Base-by-base conservation (phyloP, 1,284 basidiomycete genomes). In the Cutaneotrichosporon dermatis region DNA sequence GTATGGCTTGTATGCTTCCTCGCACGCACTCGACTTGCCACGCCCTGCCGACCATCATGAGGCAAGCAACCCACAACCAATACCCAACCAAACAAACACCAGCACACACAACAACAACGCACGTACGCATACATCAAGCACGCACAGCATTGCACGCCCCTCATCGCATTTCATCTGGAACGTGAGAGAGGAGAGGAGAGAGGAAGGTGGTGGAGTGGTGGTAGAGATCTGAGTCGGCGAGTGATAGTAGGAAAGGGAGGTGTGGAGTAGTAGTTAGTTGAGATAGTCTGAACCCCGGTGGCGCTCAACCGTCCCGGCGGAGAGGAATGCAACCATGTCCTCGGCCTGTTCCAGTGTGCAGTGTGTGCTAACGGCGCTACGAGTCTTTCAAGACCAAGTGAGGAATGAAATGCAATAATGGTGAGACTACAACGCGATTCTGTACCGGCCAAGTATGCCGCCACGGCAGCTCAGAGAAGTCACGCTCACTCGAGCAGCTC, bases 401-500 rank as follows among this genome's bases (percentile, higher is more conserved):
- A n/a, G n/a, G n/a, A n/a, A n/a, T n/a, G n/a, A n/a, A n/a, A n/a
- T n/a, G n/a, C n/a, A n/a, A n/a, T n/a, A n/a, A n/a, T n/a, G n/a
- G n/a, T n/a, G n/a, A n/a, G n/a, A n/a, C n/a, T n/a, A n/a, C n/a
- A n/a, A n/a, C n/a, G n/a, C n/a, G n/a, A n/a, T n/a, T n/a, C n/a
- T n/a, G n/a, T n/a, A n/a, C n/a, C n/a, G n/a, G n/a, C n/a, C n/a
- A n/a, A n/a, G n/a, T n/a, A n/a, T n/a, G n/a, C n/a, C n/a, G n/a
- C n/a, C n/a, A n/a, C n/a, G n/a, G n/a, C n/a, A n/a, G n/a, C n/a
- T n/a, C n/a, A n/a, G n/a, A n/a, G n/a, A n/a, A n/a, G n/a, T n/a
- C n/a, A 4, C 40, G 16, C 3, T 36, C 37, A 55, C 35, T n/a
- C 36, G 6, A 66, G 57, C 37, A 73, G 33, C 65, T 78, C 76